A percentile compares a stretch with the other conserved stretches of the same genome.
Conservation (phyloP, 257 asterid species). For the Catharanthus roseus region DNA sequence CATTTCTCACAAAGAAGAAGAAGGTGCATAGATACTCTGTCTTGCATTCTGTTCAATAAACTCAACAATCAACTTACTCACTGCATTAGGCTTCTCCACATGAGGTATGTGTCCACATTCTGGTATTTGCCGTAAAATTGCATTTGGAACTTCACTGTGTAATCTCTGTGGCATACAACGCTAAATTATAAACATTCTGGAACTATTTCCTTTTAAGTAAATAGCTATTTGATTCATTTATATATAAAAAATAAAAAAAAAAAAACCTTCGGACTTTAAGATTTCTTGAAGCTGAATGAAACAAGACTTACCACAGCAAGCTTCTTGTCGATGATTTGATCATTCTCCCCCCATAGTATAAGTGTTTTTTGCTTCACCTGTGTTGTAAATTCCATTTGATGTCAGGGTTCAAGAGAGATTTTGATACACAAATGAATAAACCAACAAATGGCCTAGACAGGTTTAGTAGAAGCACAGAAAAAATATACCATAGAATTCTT, state of each 20-base stretch:
- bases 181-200: neutral
- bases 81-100: constrained; percentile 78
- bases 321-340: constrained; percentile 73
- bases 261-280: neutral
- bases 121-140: constrained; percentile 61
- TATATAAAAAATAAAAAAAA: too few relatives aligned
- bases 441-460: neutral
- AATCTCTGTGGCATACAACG: constrained; percentile 48
- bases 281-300: neutral
- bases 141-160: constrained; percentile 72
- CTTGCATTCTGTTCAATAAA: constrained; percentile 35
- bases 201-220: neutral
- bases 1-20: neutral
- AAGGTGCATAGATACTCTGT: neutral
- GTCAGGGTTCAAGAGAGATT: neutral
- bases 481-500: neutral
- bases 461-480: neutral
- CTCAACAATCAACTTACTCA: constrained; percentile 51
- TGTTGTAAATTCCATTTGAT: constrained; percentile 4
- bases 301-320: constrained; percentile 64
- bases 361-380: constrained; percentile 89
- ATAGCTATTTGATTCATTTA: neutral
- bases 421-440: neutral
- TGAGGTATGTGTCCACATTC: constrained; percentile 94
- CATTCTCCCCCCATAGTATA: constrained; percentile 91